Percentiles rank a stretch among this genome's conserved stretches.
phyloP scores from a whole-genome alignment of 2,329 filamentous ascomycete genomes.

The Cryphonectria parasitica region DNA sequence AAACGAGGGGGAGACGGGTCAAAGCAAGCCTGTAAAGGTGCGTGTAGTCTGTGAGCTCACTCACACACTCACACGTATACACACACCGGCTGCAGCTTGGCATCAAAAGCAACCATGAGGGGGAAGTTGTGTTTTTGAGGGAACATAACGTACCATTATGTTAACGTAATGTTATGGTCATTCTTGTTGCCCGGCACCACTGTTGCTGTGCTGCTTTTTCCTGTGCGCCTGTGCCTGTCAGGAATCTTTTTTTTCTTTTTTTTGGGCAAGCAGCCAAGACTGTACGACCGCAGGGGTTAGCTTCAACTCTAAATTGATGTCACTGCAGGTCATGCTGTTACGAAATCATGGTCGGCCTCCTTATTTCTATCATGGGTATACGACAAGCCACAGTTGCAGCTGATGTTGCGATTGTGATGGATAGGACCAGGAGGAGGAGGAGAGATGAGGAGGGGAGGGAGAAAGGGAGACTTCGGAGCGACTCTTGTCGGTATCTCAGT shows the following conservation, averaged over 20 bases:
- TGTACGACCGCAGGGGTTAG: background rate
- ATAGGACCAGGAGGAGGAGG: no score
- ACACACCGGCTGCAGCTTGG: conserved; percentile 1
- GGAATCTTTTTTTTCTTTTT: no score
- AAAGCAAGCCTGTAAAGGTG: background rate
- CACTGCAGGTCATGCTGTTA: background rate
- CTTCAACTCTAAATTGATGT: conserved; percentile 25
- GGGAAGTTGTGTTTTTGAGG: background rate
- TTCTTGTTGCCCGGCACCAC: background rate
- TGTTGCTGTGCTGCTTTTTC: background rate
- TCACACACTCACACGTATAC: background rate
- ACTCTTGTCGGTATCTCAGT: background rate
- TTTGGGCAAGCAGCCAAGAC: background rate
- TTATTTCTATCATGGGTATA: background rate
- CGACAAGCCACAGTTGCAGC: background rate
- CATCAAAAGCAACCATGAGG: background rate
- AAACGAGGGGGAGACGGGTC: background rate
- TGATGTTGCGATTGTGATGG: background rate
- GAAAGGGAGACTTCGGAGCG: background rate
- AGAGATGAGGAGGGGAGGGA: background rate
- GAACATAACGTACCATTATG: background rate
- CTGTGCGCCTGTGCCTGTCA: background rate
- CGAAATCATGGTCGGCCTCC: background rate
- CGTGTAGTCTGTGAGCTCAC: background rate
- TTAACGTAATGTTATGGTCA: background rate